Conservation (phyloP, 768 basidiomycete species). For the Tylopilus balloui region DNA sequence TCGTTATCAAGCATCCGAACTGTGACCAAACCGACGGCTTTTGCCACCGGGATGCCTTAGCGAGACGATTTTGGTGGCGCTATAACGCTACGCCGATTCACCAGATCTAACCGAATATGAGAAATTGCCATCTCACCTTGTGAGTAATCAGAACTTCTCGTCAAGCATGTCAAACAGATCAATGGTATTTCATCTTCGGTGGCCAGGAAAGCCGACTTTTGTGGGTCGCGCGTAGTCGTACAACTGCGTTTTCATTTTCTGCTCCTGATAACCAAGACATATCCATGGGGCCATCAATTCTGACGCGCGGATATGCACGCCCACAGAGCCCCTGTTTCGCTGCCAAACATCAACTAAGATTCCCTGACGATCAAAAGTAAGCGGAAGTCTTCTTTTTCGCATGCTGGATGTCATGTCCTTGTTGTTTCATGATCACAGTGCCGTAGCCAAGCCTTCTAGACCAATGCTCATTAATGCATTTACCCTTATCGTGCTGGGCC, state of each 20-base stretch:
- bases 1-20: no score
- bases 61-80: neutral
- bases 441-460: neutral
- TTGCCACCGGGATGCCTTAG: no score
- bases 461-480: neutral
- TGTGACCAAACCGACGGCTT: no score
- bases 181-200: neutral
- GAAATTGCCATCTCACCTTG: no score
- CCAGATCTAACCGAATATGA: neutral
- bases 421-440: neutral
- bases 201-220: neutral
- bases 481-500: slow-evolving; percentile 4
- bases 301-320: neutral
- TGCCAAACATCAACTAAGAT: neutral
- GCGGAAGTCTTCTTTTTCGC: neutral
- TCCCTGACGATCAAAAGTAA: slow-evolving; percentile 1
- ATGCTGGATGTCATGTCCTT: neutral
- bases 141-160: neutral
- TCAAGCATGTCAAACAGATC: neutral
- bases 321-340: slow-evolving; percentile 1
- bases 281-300: neutral
- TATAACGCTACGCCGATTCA: neutral
- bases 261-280: neutral
- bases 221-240: slow-evolving; percentile 1
- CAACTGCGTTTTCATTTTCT: slow-evolving; percentile 1